These are phyloP conservation scores for Pseudogymnoascus sp. DNA, from an alignment of 2,329 filamentous ascomycete genomes.

Conservation along the genomic window DNA sequence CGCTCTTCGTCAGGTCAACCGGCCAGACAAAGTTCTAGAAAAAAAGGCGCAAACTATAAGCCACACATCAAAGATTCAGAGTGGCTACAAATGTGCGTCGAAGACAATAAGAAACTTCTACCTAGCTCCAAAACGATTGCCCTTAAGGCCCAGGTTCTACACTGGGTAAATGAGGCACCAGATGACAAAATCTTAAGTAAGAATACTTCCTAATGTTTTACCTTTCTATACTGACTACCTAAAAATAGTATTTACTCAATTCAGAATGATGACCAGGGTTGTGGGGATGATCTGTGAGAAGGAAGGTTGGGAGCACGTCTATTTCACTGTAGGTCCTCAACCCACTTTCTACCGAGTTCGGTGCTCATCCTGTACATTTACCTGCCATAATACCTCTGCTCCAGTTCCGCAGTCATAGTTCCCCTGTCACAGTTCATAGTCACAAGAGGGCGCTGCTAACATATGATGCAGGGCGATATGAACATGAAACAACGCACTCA, in stretches of 20 bases:
- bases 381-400: not conserved
- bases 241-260: slow-evolving; percentile 50
- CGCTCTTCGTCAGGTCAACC: not conserved
- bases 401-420: too few species aligned
- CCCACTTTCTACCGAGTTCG: not conserved
- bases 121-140: slow-evolving; percentile 34
- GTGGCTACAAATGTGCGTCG: slow-evolving; percentile 21
- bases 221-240: not conserved
- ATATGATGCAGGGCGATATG: slow-evolving; percentile 39
- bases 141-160: slow-evolving; percentile 28
- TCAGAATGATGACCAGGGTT: slow-evolving; percentile 44
- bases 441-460: not conserved
- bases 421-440: too few species aligned
- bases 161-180: slow-evolving; percentile 35
- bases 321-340: slow-evolving; percentile 28
- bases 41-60: slow-evolving; percentile 15
- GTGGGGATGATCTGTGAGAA: slow-evolving; percentile 40
- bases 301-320: slow-evolving; percentile 38
- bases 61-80: slow-evolving; percentile 17
- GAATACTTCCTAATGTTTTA: not conserved
- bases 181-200: slow-evolving; percentile 38
- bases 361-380: not conserved
- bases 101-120: slow-evolving; percentile 21
- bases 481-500: slow-evolving; percentile 35
- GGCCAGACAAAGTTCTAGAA: not conserved